phyloP scores from a whole-genome alignment of 129 eudicot genomes.

The Chrysanthemum makinoi region DNA sequence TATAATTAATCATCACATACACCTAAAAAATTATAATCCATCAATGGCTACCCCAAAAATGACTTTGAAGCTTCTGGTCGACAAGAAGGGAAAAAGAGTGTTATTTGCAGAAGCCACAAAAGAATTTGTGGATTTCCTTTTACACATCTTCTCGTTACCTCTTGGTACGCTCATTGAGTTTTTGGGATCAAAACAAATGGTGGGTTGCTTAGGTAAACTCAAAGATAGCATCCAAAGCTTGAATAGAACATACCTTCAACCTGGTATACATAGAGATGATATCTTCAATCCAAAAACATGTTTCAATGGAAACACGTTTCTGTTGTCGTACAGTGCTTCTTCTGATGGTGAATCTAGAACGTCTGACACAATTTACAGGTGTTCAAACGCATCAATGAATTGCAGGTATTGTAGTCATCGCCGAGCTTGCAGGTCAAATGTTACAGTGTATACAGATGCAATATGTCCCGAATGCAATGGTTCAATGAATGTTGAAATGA shows the following conservation, averaged over 20 bases:
- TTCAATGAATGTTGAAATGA: constrained; percentile 2
- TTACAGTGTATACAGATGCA: neutral
- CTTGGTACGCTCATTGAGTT: constrained; percentile 9
- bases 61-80: constrained; percentile 17
- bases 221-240: constrained; percentile 1
- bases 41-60: constrained; percentile 5
- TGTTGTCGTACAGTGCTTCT: neutral
- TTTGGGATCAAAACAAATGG: constrained; percentile 4
- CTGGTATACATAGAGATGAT: neutral
- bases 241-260: neutral
- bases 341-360: neutral
- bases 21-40: too few relatives aligned
- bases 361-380: neutral
- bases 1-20: too few relatives aligned
- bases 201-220: constrained; percentile 9
- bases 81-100: neutral
- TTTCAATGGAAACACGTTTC: neutral
- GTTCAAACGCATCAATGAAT: neutral
- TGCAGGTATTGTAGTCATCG: neutral
- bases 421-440: neutral
- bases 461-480: neutral
- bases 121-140: constrained; percentile 17
- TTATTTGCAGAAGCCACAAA: neutral
- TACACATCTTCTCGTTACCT: constrained; percentile 20
- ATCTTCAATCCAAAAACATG: neutral